Base-by-base conservation (phyloP, 2,329 filamentous ascomycete genomes). In the Atkinsonella hypoxylon region DNA sequence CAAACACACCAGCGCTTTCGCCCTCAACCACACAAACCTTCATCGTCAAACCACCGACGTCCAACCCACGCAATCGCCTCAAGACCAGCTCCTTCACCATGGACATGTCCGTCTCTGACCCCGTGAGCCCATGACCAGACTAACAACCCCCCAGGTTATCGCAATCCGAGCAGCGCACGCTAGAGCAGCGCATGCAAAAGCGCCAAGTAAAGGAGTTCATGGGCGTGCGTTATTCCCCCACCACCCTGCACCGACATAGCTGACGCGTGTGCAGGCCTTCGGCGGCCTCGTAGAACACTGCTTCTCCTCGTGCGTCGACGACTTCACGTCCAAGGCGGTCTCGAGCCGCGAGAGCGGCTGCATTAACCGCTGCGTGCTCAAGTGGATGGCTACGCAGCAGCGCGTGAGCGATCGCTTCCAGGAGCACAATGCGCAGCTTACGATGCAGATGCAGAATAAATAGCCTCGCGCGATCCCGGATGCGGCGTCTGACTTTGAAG, bases 161-260 rank as follows among this genome's bases (percentile, higher is more conserved):
- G 60, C 67, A 77, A 62, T 70, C 81, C 62, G 91, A 97, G 77
- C 87, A 94, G 76, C 87, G 88, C 73, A 88, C 93, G 78, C 86
- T 98, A 66, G 85, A 95, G 72, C 74, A 81, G 73, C 89, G 93
- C 71, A 90, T 98, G 81, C 89, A 97, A 76, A 87, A 87, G 74
- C 94, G 93, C 73, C 93, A 98, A 74, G 88, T 98, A 78, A 95
- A 95, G 75, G 91, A 97, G 68, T 97, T 98, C 67, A 95, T 97
- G 85, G 87, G 82, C 63, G 93, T 97, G 78, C 61, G 88, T 77
- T 51, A 38, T 51, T 54, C 45, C 48, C 20, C 18, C 39, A 11
- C 10, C 34, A 6, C 51, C 50, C 9, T 31, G 18, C n/a, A 20
- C 40, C 40, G 10, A n/a, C 8, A 34, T 36, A 20, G 42, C 42